Evolutionary conservation across 225 moss, liverwort and hornwort species (phyloP).

Genomic region (Sphagnum contortum): DNA sequence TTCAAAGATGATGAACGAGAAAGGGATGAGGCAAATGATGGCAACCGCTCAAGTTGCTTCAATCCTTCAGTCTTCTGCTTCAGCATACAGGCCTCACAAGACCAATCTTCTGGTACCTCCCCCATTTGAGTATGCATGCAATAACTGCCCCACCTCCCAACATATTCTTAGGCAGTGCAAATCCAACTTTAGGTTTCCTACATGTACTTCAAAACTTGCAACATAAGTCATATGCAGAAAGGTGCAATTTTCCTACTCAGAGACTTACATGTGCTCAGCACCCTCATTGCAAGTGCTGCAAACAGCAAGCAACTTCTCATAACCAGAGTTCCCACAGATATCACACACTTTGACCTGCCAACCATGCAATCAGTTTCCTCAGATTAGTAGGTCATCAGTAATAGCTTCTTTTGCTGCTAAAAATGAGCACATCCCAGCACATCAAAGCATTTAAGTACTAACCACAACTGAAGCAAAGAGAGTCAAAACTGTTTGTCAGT

Average conservation of each 20-base stretch:
- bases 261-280: conserved; percentile 92
- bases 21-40: conserved; percentile 20
- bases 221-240: background rate
- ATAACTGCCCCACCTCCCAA: conserved; percentile 41
- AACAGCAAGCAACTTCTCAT: conserved; percentile 78
- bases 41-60: conserved; percentile 33
- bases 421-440: too few species aligned
- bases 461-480: too few species aligned
- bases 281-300: conserved; percentile 93
- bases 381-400: too few species aligned
- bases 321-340: conserved; percentile 94
- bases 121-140: conserved; percentile 75
- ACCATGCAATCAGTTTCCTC: background rate
- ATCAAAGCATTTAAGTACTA: too few species aligned
- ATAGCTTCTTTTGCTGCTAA: too few species aligned
- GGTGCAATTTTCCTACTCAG: background rate
- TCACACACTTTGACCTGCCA: conserved; percentile 93
- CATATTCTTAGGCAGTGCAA: too few species aligned
- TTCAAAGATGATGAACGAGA: conserved; percentile 31
- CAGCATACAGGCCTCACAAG: conserved; percentile 70
- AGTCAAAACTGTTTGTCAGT: too few species aligned
- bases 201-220: too few species aligned
- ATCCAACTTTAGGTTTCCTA: too few species aligned
- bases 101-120: conserved; percentile 73
- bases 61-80: conserved; percentile 42